Percentiles rank a stretch among this genome's conserved stretches.
Evolutionary conservation across 2,329 filamentous ascomycete species (phyloP).

Genomic region (Fusarium pininemorale): DNA sequence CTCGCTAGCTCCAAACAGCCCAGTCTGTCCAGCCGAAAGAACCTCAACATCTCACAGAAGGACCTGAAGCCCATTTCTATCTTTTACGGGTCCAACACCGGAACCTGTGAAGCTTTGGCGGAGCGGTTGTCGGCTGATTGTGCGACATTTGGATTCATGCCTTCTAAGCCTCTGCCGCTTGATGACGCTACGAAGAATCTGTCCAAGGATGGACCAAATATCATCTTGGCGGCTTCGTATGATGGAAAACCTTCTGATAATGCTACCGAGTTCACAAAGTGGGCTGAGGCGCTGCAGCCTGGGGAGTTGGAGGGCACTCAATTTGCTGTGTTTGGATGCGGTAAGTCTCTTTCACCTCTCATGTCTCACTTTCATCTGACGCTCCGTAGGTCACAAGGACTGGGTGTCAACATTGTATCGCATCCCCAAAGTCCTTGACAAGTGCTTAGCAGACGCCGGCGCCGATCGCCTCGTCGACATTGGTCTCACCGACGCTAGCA

Average conservation of each 20-base stretch:
- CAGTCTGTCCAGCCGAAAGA: not conserved
- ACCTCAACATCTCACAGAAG: not conserved
- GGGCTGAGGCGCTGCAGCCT: not conserved
- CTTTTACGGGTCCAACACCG: not conserved
- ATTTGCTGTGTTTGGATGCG: constrained; percentile 1
- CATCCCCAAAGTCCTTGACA: constrained; percentile 70
- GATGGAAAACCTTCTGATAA: constrained; percentile 2
- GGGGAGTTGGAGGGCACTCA: not conserved
- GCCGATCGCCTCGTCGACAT: constrained; percentile 51
- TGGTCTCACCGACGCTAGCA: constrained; percentile 67
- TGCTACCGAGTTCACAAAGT: not conserved
- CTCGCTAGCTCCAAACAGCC: not conserved
- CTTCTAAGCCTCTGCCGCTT: not conserved
- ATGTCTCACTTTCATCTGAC: not conserved
- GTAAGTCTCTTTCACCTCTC: not conserved
- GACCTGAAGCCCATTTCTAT: constrained; percentile 3
- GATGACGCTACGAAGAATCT: not conserved
- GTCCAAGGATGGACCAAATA: not conserved
- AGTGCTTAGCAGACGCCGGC: constrained; percentile 53
- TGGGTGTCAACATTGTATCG: constrained; percentile 72
- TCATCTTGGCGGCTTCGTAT: not conserved
- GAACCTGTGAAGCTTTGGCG: not conserved
- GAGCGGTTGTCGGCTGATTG: not conserved
- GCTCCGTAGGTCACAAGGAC: constrained; percentile 45
- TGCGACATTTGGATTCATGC: not conserved